A percentile compares a stretch with the other conserved stretches of the same genome.
These are phyloP conservation scores for Lyophyllum shimeji DNA, from an alignment of 768 basidiomycete genomes.

Conservation along the genomic window DNA sequence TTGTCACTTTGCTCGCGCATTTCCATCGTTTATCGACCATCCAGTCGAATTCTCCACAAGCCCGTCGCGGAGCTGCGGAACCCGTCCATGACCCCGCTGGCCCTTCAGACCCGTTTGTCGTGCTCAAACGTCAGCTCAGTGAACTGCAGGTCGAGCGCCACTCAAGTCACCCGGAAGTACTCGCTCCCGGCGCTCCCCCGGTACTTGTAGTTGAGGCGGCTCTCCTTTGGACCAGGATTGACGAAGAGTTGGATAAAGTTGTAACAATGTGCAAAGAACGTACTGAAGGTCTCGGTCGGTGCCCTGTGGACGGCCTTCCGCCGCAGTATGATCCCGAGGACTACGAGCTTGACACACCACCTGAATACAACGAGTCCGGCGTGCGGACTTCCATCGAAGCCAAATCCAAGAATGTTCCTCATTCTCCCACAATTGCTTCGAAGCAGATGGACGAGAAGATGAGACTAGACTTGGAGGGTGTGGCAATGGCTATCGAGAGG, in stretches of 20 bases:
- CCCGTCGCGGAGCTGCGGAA: constrained; percentile 13
- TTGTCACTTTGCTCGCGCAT: constrained; percentile 69
- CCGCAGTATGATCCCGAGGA: constrained; percentile 45
- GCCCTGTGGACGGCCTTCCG: constrained; percentile 37
- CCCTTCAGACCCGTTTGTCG: constrained; percentile 48
- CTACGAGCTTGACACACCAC: constrained; percentile 43
- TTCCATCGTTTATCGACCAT: constrained; percentile 61
- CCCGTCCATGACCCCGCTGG: constrained; percentile 10
- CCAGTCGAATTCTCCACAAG: constrained; percentile 25
- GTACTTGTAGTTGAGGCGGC: constrained; percentile 55
- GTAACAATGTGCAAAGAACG: constrained; percentile 66
- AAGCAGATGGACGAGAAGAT: constrained; percentile 68
- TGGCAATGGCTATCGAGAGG: constrained; percentile 87
- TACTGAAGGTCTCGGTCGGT: constrained; percentile 34
- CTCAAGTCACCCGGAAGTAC: constrained; percentile 37
- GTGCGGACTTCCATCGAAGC: constrained; percentile 37
- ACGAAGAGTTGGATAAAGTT: constrained; percentile 70
- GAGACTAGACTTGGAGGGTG: constrained; percentile 79
- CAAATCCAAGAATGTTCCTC: constrained; percentile 23
- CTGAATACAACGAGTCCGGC: constrained; percentile 55
- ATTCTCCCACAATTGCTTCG: constrained; percentile 23
- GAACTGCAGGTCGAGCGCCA: constrained; percentile 62
- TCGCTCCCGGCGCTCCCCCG: constrained; percentile 40
- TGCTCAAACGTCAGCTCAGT: constrained; percentile 66
- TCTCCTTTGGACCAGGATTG: constrained; percentile 74